These are phyloP conservation scores for Hypomyces perniciosus DNA, from an alignment of 2,329 filamentous ascomycete species.

Conservation along the genomic window DNA sequence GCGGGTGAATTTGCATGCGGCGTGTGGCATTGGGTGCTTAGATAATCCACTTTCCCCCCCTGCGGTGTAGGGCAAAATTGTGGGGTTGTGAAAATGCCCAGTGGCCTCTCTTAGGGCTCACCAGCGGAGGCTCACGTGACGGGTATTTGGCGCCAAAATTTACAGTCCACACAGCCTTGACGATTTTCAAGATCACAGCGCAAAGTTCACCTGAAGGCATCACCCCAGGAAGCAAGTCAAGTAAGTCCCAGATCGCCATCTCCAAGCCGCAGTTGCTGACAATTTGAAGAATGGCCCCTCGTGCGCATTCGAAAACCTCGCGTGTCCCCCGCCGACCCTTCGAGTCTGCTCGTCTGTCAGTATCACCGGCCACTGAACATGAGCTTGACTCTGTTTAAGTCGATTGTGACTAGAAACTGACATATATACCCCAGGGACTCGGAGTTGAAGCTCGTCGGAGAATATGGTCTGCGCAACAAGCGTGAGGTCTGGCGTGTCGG, in stretches of 20 bases:
- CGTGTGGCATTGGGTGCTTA: slow-evolving; percentile 33
- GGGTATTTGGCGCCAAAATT: slow-evolving; percentile 20
- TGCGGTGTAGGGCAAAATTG: slow-evolving; percentile 28
- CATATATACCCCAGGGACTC: slow-evolving; percentile 71
- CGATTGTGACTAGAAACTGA: slow-evolving; percentile 74
- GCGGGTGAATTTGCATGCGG: slow-evolving; percentile 32
- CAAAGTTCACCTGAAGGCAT: slow-evolving; percentile 30
- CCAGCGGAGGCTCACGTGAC: slow-evolving; percentile 23
- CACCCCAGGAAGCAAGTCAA: slow-evolving; percentile 34
- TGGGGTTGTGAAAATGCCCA: slow-evolving; percentile 17
- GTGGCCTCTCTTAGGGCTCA: slow-evolving; percentile 31
- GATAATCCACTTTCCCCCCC: slow-evolving; percentile 29
- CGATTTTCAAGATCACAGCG: slow-evolving; percentile 23
- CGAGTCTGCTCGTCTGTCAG: slow-evolving; percentile 99
- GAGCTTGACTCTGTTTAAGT: slow-evolving; percentile 98
- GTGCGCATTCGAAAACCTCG: slow-evolving; percentile 97
- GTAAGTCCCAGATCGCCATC: slow-evolving; percentile 25
- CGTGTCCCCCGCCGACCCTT: slow-evolving; percentile 97
- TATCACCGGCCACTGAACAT: slow-evolving; percentile 93
- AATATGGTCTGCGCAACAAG: slow-evolving; percentile 99
- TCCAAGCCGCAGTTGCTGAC: slow-evolving; percentile 22
- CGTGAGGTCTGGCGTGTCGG: slow-evolving; percentile 99
- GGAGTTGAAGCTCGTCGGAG: slow-evolving; percentile 98
- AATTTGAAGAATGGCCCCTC: slow-evolving; percentile 34
- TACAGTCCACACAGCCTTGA: slow-evolving; percentile 29